These are phyloP conservation scores for Sutorius eximius DNA, from an alignment of 1,284 basidiomycete species.

Conservation along the genomic window DNA sequence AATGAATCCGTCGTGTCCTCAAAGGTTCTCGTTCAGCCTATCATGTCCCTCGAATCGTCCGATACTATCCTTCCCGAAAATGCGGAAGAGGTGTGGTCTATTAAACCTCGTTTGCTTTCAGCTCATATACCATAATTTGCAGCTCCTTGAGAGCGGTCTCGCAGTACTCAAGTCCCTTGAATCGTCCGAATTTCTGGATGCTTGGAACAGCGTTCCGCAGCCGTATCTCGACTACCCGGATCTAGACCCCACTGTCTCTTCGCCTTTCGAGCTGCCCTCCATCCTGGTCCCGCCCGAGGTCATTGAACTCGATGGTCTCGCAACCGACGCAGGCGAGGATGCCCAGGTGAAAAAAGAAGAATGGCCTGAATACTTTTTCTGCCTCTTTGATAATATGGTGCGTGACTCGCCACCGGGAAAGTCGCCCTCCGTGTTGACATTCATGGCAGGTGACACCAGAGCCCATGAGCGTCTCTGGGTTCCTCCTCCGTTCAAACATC, in stretches of 20 bases:
- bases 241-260: slow-evolving; percentile 42
- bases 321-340: slow-evolving; percentile 62
- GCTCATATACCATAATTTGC: background rate
- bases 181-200: slow-evolving; percentile 55
- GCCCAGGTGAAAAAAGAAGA: slow-evolving; percentile 73
- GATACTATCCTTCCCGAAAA: slow-evolving; percentile 44
- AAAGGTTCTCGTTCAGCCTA: slow-evolving; percentile 64
- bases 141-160: slow-evolving; percentile 69
- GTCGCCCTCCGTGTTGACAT: slow-evolving; percentile 4
- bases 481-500: slow-evolving; percentile 76
- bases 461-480: slow-evolving; percentile 71
- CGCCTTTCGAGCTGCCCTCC: slow-evolving; percentile 70
- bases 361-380: slow-evolving; percentile 70
- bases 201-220: slow-evolving; percentile 59
- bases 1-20: slow-evolving; percentile 56
- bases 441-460: slow-evolving; percentile 69
- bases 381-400: slow-evolving; percentile 81
- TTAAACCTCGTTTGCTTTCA: background rate
- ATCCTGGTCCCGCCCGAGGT: slow-evolving; percentile 87
- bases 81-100: slow-evolving; percentile 55
- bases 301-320: slow-evolving; percentile 72
- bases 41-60: slow-evolving; percentile 46
- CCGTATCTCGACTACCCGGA: slow-evolving; percentile 59
- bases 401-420: background rate
- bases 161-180: slow-evolving; percentile 55